Conservation (phyloP, 805 yeast species). For the Nakazawaea wyomingensis region DNA sequence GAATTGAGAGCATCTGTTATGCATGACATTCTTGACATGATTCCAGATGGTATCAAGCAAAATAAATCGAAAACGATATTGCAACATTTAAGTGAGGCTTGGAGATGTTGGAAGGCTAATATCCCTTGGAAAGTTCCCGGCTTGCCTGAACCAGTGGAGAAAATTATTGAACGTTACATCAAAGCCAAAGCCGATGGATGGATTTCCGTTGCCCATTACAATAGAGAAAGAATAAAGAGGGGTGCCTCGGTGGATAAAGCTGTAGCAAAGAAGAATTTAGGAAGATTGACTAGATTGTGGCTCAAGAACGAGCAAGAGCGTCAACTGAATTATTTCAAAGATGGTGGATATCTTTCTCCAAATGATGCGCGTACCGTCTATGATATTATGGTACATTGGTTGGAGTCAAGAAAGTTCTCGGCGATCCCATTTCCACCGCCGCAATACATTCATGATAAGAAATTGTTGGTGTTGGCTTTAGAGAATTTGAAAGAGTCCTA, state of each 20-base stretch:
- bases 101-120: conserved; percentile 99
- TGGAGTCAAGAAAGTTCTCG: conserved; percentile 74
- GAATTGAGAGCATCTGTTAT: conserved; percentile 91
- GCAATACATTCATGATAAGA: conserved; percentile 89
- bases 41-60: conserved; percentile 89
- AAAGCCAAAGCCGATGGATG: conserved; percentile 97
- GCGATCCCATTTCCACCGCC: conserved; percentile 94
- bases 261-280: conserved; percentile 87
- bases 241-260: conserved; percentile 96
- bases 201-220: conserved; percentile 89
- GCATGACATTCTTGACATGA: conserved; percentile 95
- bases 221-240: conserved; percentile 78
- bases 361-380: conserved; percentile 85
- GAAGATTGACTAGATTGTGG: conserved; percentile 90
- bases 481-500: conserved; percentile 83
- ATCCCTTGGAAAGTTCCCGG: conserved; percentile 98
- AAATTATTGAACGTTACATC: conserved; percentile 81
- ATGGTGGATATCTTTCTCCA: conserved; percentile 84
- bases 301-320: conserved; percentile 87
- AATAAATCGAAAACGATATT: conserved; percentile 80
- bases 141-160: conserved; percentile 83
- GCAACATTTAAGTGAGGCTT: conserved; percentile 95
- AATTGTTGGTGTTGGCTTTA: conserved; percentile 79
- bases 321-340: conserved; percentile 70
- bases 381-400: conserved; percentile 86